Evolutionary conservation across 768 basidiomycete species (phyloP).

Genomic region (Inosperma sp.): DNA sequence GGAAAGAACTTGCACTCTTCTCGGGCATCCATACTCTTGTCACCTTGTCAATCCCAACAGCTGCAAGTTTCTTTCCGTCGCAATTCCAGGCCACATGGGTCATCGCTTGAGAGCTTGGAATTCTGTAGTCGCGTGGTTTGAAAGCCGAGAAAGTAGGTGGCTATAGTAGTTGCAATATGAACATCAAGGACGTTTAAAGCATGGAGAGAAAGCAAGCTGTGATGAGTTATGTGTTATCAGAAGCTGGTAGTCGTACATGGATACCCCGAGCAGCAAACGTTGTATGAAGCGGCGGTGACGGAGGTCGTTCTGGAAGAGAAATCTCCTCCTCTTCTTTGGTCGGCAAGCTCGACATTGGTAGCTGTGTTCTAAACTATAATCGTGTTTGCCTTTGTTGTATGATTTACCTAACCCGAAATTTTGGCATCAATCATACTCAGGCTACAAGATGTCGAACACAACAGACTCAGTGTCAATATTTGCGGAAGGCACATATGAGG

Average conservation of each 20-base stretch:
- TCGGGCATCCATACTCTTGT: slow-evolving; percentile 76
- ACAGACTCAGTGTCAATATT: slow-evolving; percentile 81
- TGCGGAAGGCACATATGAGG: slow-evolving; percentile 84
- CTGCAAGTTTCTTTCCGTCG: slow-evolving; percentile 75
- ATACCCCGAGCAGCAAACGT: slow-evolving; percentile 66
- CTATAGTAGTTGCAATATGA: slow-evolving; percentile 36
- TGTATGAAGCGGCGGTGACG: slow-evolving; percentile 68
- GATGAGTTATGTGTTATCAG: slow-evolving; percentile 1
- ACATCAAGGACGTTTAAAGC: slow-evolving; percentile 1
- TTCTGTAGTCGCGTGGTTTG: slow-evolving; percentile 69
- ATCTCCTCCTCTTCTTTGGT: slow-evolving; percentile 59
- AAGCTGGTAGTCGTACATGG: slow-evolving; percentile 51
- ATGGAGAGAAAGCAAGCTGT: background rate
- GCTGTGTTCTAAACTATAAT: too few relatives aligned
- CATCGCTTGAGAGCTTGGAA: slow-evolving; percentile 60
- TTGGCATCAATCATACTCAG: background rate
- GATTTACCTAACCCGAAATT: background rate
- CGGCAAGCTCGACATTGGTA: slow-evolving; percentile 5
- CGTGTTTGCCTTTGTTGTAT: background rate
- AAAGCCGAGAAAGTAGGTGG: slow-evolving; percentile 77
- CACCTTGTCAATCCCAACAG: slow-evolving; percentile 78
- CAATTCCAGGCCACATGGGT: slow-evolving; percentile 82
- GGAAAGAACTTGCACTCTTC: slow-evolving; percentile 51
- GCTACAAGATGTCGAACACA: slow-evolving; percentile 46
- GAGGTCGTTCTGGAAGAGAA: slow-evolving; percentile 53